These are phyloP conservation scores for Coccomyxa sp. DNA, from an alignment of 139 green algal species.

Conservation along the genomic window DNA sequence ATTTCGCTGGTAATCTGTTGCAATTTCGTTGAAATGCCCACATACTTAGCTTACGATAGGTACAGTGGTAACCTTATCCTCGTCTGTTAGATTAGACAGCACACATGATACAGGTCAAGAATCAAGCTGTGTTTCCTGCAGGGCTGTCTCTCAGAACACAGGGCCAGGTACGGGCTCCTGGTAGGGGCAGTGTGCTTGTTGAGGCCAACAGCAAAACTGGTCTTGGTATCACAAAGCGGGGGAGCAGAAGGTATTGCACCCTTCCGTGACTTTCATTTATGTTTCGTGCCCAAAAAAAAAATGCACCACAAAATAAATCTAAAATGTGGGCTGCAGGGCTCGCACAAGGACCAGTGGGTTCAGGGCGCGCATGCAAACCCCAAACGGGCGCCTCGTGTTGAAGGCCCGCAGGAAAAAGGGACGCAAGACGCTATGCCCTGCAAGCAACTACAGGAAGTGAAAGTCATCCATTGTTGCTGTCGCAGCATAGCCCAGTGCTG, in stretches of 20 bases:
- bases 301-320: too few relatives aligned
- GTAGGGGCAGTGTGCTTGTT: not conserved
- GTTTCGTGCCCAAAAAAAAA: too few relatives aligned
- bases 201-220: not conserved
- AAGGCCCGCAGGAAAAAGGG: conserved; percentile 15
- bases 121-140: too few relatives aligned
- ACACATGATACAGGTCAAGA: too few relatives aligned
- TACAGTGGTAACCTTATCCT: too few relatives aligned
- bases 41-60: too few relatives aligned
- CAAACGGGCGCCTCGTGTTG: not conserved
- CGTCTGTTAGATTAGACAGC: too few relatives aligned
- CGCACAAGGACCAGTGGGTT: conserved; percentile 13
- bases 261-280: too few relatives aligned
- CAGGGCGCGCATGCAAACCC: conserved; percentile 10
- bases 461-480: not conserved
- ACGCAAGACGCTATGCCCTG: conserved; percentile 4
- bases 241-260: not conserved
- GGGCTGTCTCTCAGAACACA: too few relatives aligned
- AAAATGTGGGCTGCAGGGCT: not conserved
- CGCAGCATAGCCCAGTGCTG: too few relatives aligned
- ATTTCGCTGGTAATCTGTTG: too few relatives aligned
- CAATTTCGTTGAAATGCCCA: too few relatives aligned
- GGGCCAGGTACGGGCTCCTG: not conserved
- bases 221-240: not conserved
- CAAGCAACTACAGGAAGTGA: conserved; percentile 9